These are phyloP conservation scores for Chlamydomonas eustigma DNA, from an alignment of 139 green algal genomes.

Conservation along the genomic window DNA sequence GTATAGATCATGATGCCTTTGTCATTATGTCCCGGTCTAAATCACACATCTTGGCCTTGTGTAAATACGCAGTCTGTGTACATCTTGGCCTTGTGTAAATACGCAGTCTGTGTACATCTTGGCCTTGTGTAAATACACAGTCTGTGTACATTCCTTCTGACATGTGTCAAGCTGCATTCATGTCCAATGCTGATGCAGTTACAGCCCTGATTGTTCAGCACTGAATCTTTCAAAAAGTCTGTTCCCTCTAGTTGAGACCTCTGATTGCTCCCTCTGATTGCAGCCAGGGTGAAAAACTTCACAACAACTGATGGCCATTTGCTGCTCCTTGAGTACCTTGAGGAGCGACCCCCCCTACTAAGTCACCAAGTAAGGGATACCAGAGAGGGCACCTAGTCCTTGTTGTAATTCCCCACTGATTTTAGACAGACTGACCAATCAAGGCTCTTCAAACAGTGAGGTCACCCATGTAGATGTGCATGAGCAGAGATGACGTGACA, in stretches of 20 bases:
- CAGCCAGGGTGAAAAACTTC: slow-evolving; percentile 13
- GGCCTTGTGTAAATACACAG: background rate
- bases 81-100: slow-evolving; percentile 3
- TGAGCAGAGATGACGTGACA: no score
- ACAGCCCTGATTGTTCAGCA: background rate
- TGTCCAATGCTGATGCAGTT: background rate
- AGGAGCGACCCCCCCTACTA: slow-evolving; percentile 73
- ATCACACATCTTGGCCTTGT: background rate
- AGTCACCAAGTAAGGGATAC: no score
- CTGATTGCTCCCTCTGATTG: slow-evolving; percentile 1
- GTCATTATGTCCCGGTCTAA: background rate
- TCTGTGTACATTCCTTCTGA: slow-evolving; percentile 13
- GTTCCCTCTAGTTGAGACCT: background rate
- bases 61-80: background rate
- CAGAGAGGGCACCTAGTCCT: slow-evolving; percentile 80
- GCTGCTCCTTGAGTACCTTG: slow-evolving; percentile 74
- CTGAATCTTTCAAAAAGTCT: background rate
- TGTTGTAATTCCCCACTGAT: no score
- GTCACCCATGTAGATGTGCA: no score
- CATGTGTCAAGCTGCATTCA: slow-evolving; percentile 10
- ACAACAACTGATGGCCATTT: slow-evolving; percentile 50
- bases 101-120: slow-evolving; percentile 5
- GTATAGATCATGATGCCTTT: background rate
- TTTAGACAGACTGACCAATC: no score
- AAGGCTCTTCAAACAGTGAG: no score